Base-by-base conservation (phyloP, 2,329 filamentous ascomycete species). In the Cercospora janseana region DNA sequence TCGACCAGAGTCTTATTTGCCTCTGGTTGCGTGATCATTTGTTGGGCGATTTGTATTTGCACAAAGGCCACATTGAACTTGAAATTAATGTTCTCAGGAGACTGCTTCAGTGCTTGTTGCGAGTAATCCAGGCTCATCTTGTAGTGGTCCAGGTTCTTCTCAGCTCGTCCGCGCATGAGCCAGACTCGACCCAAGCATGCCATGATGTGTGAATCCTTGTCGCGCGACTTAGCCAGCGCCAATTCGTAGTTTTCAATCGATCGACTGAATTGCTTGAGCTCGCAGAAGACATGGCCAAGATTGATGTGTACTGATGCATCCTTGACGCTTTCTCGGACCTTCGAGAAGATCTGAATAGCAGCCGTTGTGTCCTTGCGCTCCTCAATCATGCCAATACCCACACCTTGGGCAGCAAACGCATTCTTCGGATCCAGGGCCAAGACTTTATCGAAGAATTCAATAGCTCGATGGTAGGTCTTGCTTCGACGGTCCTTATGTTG, bases 31-130 rank as follows among this genome's bases (percentile, higher is more conserved):
- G 75, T 77, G 69, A 89, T 85, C 47, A 96, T 83, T 23, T 87
- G 81, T 37, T 86, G 86, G 15, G 92, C 92, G 47, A 97, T 83
- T 68, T 96, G 91, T 56, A 95, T 94, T 66, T 97, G 93, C 21
- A 97, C 88, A 65, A 96, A 98, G 0, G 93, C 93, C 21, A 98
- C 88, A 64, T 98, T 98, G 79, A 98, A 98, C 68, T 93, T 89
- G 69, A 93, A 88, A 70, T 95, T 89, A 23, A 91, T 79, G 62
- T 95, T 88, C 18, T 61, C 61, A 0, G 90, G 87, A 1, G 87
- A 83, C 47, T 87, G 80, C 48, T 83, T 80, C 13, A 95, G 80
- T 20, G 92, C 89, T 80, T 79, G 79, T 52, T 77, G 74, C 10
- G 82, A 80, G 61, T 82, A 83, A 31, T 83, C 80, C 24, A 87